These are phyloP conservation scores for Aspergillus sp. DNA, from an alignment of 2,329 filamentous ascomycete species.

Conservation along the genomic window DNA sequence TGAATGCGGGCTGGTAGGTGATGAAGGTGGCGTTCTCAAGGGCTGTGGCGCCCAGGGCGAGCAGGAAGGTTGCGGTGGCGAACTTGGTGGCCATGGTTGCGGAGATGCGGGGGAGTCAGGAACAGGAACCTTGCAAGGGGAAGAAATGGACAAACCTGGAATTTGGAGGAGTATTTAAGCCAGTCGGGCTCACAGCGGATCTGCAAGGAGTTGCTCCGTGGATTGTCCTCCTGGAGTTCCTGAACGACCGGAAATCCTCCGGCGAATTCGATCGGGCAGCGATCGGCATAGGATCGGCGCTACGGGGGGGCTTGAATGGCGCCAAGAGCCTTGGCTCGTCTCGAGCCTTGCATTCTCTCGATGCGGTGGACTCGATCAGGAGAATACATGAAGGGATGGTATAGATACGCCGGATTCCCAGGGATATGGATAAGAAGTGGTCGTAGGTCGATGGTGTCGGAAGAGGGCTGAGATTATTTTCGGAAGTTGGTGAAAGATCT, in stretches of 20 bases:
- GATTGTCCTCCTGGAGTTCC: not conserved
- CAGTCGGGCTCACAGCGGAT: not conserved
- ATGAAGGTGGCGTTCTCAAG: not conserved
- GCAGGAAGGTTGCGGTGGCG: not conserved
- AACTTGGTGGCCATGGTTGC: not conserved
- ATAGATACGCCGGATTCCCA: too few species aligned
- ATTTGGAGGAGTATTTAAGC: not conserved
- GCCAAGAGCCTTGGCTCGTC: not conserved
- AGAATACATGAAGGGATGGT: too few species aligned
- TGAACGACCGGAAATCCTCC: not conserved
- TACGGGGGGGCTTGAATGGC: not conserved
- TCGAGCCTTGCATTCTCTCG: not conserved
- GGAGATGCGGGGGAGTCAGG: not conserved
- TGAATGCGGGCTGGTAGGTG: slow-evolving; percentile 15
- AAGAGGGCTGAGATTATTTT: too few species aligned
- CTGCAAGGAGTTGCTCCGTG: not conserved
- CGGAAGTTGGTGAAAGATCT: too few species aligned
- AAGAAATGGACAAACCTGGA: not conserved
- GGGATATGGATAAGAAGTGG: too few species aligned
- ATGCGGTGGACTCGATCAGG: too few species aligned
- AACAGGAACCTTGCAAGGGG: not conserved
- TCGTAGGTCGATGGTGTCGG: too few species aligned
- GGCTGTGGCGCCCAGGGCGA: not conserved
- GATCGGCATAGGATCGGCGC: not conserved
- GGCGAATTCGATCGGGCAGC: not conserved